phyloP scores from a whole-genome alignment of 768 basidiomycete species.

The Lentinula sp. region DNA sequence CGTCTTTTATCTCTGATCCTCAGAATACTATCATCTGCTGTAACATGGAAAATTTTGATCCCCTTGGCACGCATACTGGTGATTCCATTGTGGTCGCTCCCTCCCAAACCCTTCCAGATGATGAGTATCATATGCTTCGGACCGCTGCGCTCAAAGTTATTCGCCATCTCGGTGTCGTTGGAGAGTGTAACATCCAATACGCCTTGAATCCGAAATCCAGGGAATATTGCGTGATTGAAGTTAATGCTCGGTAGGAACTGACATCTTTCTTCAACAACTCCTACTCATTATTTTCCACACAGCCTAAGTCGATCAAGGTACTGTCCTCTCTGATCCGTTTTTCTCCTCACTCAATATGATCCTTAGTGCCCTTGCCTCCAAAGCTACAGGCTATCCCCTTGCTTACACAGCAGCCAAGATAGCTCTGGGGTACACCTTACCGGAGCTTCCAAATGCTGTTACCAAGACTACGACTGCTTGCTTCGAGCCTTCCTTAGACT shows the following conservation, averaged over 20 bases:
- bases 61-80: conserved; percentile 97
- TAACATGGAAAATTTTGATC: conserved; percentile 99
- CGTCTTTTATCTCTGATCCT: conserved; percentile 9
- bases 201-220: conserved; percentile 88
- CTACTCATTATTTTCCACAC: neutral
- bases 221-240: conserved; percentile 98
- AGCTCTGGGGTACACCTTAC: conserved; percentile 94
- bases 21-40: conserved; percentile 99
- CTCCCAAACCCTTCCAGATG: conserved; percentile 94
- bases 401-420: conserved; percentile 99
- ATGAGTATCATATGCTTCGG: conserved; percentile 98
- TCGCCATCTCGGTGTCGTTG: conserved; percentile 86
- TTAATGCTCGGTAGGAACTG: conserved; percentile 75
- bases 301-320: conserved; percentile 79
- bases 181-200: conserved; percentile 98
- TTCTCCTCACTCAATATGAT: neutral
- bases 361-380: conserved; percentile 87
- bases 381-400: conserved; percentile 97
- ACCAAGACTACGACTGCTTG: conserved; percentile 99
- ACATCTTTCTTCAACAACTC: neutral
- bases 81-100: conserved; percentile 99
- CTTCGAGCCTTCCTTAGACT: conserved; percentile 98
- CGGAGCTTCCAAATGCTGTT: conserved; percentile 97
- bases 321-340: conserved; percentile 6
- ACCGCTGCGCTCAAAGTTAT: conserved; percentile 95